Percentiles rank a stretch among this genome's conserved stretches.
These are phyloP conservation scores for Stagonosporopsis vannaccii DNA, from an alignment of 2,329 filamentous ascomycete genomes.

Conservation along the genomic window DNA sequence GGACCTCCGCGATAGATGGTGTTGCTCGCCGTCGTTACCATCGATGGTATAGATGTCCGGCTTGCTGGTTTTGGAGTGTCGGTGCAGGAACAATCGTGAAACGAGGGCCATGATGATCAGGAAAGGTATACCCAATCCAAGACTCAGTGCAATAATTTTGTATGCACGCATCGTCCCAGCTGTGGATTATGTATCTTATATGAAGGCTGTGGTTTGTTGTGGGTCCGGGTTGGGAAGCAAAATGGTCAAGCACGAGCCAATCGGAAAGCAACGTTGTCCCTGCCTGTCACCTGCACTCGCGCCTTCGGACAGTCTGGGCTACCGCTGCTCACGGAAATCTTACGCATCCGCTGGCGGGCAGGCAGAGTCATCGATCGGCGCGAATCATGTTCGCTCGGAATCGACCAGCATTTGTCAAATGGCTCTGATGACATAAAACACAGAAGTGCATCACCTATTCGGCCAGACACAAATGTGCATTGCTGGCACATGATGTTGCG, in stretches of 20 bases:
- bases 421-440: background rate
- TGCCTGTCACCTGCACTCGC: constrained; percentile 23
- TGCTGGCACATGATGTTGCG: background rate
- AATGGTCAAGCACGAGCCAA: constrained; percentile 27
- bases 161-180: constrained; percentile 16
- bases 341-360: constrained; percentile 3
- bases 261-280: constrained; percentile 39
- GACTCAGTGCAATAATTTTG: constrained; percentile 26
- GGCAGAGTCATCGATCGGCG: constrained; percentile 21
- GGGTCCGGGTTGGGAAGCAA: constrained; percentile 16
- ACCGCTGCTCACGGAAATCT: constrained; percentile 22
- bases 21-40: constrained; percentile 22
- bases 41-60: constrained; percentile 21
- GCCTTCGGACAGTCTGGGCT: constrained; percentile 26
- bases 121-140: constrained; percentile 23
- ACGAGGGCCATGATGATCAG: constrained; percentile 39
- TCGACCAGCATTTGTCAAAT: constrained; percentile 18
- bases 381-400: constrained; percentile 20
- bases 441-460: background rate
- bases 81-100: constrained; percentile 36
- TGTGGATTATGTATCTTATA: constrained; percentile 24
- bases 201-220: constrained; percentile 29
- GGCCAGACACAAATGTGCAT: background rate
- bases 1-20: constrained; percentile 24
- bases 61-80: constrained; percentile 28